Evolutionary conservation across 176 grass and related monocot species (phyloP), one percentile per base, ranked within the genome.

Genomic region (Phragmites australis): DNA sequence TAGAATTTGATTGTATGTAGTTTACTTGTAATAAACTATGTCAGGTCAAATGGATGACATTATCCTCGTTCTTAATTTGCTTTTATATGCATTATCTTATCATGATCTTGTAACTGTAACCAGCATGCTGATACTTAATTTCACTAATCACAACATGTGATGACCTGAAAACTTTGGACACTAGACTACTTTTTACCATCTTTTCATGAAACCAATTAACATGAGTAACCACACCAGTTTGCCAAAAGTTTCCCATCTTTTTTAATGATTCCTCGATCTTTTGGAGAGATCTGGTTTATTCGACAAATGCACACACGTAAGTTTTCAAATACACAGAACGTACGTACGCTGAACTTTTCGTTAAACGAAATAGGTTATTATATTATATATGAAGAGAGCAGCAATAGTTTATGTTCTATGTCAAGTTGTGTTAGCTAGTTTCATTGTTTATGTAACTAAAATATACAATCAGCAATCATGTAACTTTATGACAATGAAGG

Each of bases 31-130:
- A 76, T 83, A 83, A 75, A 73, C n/a, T 86, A 87, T 83, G 47
- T 56, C 46, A 75, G 74, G 88, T 90, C 88, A 90, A 90, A 90
- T 58, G 70, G 84, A 85, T 80, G 70, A 69, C 69, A 68, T 84
- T 62, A 80, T 70, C 56, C 68, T 34, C 9, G 22, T 59, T 56
- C 59, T 77, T 65, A 63, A 48, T 75, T 75, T 60, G 79, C 10
- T 82, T 87, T 83, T 83, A 83, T 90, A 90, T 79, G 55, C 4
- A 30, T 68, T 72, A 76, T 83, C 60, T 34, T 78, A 90, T 83
- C 62, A 80, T n/a, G n/a, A 47, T 57, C 53, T 6, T 83, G 46
- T 62, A 80, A 68, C 75, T 50, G 40, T 86, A 86, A 82, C 83
- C 65, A 48, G 83, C 78, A 86, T 82, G 72, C 31, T 15, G 53